Base-by-base conservation (phyloP, 2,329 filamentous ascomycete species). In the Oidium heveae region DNA sequence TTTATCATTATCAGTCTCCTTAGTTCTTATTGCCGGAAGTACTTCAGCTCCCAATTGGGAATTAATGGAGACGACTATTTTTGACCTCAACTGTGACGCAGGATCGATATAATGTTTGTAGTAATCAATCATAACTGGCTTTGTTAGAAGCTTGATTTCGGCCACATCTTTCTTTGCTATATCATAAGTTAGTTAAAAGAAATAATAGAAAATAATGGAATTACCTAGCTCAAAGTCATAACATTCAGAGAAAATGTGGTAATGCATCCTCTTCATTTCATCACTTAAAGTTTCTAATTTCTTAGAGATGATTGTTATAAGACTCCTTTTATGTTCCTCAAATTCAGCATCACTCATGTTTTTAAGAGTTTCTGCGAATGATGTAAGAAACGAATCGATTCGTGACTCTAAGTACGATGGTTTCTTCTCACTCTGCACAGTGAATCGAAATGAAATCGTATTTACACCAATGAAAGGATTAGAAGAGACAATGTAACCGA, bases 401-500 rank as follows among this genome's bases (percentile, higher is more conserved):
- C 91, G 79, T 5, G 78, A 76, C 64, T 96, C 88, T 1, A 98
- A 71, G 63, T 93, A 96, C 44, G 81, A 74, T 0, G 85, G 82
- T 2, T 82, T 79, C 64, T 82, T 82, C 68, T 98, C 89, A 64
- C 86, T 94, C 70, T 98, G 91, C 33, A 98, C 86, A 58, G 96
- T 76, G 59, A 98, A 83, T 6, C 88, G 77, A 68, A 91, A 91
- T 0, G 85, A 86, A 62, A 86, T 82, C 0, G 83, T 89, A 0
- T 84, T 87, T n/a, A 79, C 71, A 55, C 83, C 78, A 54, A 76
- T 75, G 41, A 82, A 74, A 12, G 79, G 73, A 32, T 86, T 85
- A 52, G 84, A 89, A 68, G 89, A 94, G 0, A 98, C 89, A 54
- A 98, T 85, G 62, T 98, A 98, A 13, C 91, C 91, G 7, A 98